Conservation (phyloP, 1,284 basidiomycete species). For the Stygiomarasmius scandens region DNA sequence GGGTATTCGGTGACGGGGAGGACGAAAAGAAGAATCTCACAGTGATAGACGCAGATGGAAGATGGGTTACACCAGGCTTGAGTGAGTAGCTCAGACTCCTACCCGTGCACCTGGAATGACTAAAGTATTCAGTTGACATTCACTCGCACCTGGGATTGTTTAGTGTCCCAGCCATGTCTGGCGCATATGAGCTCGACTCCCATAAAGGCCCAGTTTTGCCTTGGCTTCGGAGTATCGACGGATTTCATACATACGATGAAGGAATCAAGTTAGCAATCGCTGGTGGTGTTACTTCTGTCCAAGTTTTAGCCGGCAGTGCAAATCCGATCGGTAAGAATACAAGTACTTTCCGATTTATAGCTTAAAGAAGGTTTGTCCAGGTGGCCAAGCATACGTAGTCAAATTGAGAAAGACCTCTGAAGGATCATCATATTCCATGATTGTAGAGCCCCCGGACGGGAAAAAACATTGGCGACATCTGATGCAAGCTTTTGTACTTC, state of each 20-base stretch:
- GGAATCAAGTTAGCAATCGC: slow-evolving; percentile 50
- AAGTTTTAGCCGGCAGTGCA: slow-evolving; percentile 52
- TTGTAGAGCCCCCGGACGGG: slow-evolving; percentile 62
- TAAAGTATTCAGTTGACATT: slow-evolving; percentile 57
- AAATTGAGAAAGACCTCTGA: slow-evolving; percentile 65
- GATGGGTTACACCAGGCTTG: slow-evolving; percentile 72
- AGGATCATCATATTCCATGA: slow-evolving; percentile 60
- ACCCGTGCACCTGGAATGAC: background rate
- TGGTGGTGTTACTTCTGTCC: slow-evolving; percentile 56
- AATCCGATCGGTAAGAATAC: slow-evolving; percentile 58
- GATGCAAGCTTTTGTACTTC: slow-evolving; percentile 43
- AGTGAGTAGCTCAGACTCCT: slow-evolving; percentile 34
- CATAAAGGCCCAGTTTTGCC: slow-evolving; percentile 61
- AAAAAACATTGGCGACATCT: slow-evolving; percentile 62
- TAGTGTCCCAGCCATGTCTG: slow-evolving; percentile 58
- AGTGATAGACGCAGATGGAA: slow-evolving; percentile 58
- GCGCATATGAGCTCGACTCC: slow-evolving; percentile 58
- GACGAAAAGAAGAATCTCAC: slow-evolving; percentile 38
- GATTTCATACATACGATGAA: slow-evolving; percentile 55
- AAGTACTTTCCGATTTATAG: background rate
- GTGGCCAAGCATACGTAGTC: slow-evolving; percentile 70
- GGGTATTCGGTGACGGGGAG: too few relatives aligned
- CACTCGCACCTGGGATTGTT: slow-evolving; percentile 81
- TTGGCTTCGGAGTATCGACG: slow-evolving; percentile 53
- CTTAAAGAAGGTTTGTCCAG: slow-evolving; percentile 30